phyloP scores from a whole-genome alignment of 306 rosid genomes.

The Ceratonia siliqua region DNA sequence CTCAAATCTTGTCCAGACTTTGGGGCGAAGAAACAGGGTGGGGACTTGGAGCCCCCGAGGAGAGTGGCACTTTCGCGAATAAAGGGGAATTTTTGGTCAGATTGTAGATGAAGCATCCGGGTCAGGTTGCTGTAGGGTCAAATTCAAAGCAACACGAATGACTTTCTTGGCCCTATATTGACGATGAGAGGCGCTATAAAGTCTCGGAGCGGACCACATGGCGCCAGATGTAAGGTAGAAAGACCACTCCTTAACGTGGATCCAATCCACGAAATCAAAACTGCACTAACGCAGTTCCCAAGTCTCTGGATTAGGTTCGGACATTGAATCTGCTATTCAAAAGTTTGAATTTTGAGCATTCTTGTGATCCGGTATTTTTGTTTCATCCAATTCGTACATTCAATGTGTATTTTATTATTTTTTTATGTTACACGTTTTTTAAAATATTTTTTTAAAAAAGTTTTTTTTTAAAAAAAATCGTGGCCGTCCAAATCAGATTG shows the following conservation, averaged over 20 bases:
- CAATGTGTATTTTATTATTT: no score
- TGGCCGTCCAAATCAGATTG: no score
- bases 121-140: not conserved
- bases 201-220: not conserved
- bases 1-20: conserved; percentile 1
- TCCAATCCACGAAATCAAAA: not conserved
- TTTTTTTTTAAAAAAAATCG: no score
- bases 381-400: no score
- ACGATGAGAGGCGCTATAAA: not conserved
- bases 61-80: conserved; percentile 25
- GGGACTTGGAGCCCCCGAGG: not conserved
- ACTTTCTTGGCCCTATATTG: not conserved
- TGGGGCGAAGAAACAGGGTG: not conserved
- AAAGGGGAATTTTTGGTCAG: not conserved
- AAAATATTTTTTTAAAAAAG: no score
- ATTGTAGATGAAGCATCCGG: not conserved
- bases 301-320: not conserved
- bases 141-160: not conserved
- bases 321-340: not conserved
- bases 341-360: conserved; percentile 31
- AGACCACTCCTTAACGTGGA: not conserved
- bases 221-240: not conserved
- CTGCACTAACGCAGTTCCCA: not conserved
- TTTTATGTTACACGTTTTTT: no score
- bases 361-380: no score